Base-by-base conservation (phyloP, 352 stramenopile species). In the Phytophthora syringae region DNA sequence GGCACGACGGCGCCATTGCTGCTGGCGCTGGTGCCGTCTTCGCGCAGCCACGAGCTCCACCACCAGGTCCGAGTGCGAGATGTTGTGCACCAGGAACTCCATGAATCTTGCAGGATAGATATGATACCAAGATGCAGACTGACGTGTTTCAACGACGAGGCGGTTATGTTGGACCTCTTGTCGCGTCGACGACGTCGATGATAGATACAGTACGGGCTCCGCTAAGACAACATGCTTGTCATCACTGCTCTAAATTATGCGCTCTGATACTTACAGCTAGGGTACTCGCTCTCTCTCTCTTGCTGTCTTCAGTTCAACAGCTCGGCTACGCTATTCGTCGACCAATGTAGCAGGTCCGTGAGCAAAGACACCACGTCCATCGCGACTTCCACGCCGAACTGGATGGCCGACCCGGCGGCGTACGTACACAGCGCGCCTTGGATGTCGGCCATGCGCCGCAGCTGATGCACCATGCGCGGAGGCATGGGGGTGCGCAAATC, bases 71-170 rank as follows among this genome's bases (percentile, higher is more conserved):
- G 94, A 98, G 73, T 99, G 96, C 50, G 93, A 98, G 60, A 98
- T 95, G 78, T 98, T 99, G 83, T 98, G 94, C 61, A 99, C 91
- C 21, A 99, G 80, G 52, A 99, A 92, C 72, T 99, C 96, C 69
- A 98, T 93, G 34, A 57, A 47, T 43, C 44, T 52, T 20, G 5
- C 40, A 7, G 18, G 52, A 39, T n/a, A n/a, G n/a, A n/a, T n/a
- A n/a, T n/a, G 54, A 65, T 39, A 54, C 21, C 45, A 60, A 73
- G 52, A 59, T 59, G 54, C 22, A 7, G 44, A 64, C 62, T 64
- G 54, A 54, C 42, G 16, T 36, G n/a, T n/a, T n/a, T n/a, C n/a
- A n/a, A n/a, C n/a, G n/a, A n/a, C 18, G 22, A 15, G 34, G 1
- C 34, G 34, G 16, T 40, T 40, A 43, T 47, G n/a, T n/a, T n/a